Evolutionary conservation across 495 filamentous ascomycete genomes (phyloP).

Genomic region (Aspergillus heteromorphus): DNA sequence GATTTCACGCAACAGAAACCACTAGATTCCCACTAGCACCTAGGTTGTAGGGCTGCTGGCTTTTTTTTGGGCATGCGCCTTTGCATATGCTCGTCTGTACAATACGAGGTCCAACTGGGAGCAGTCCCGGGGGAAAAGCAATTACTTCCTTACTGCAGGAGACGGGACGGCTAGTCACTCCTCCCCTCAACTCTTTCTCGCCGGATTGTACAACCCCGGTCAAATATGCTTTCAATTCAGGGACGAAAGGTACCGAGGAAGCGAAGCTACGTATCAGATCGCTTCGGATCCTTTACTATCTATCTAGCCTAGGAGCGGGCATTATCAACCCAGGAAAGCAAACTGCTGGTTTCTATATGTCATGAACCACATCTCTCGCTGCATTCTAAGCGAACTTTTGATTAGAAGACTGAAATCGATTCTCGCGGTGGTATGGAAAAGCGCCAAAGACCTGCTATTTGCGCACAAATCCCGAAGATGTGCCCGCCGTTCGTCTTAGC

Average conservation of each 20-base stretch:
- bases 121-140: neutral
- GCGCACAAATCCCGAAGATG: slow-evolving; percentile 42
- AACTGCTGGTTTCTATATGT: neutral
- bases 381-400: neutral
- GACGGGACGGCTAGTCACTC: too few species aligned
- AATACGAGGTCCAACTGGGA: neutral
- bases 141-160: neutral
- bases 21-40: too few species aligned
- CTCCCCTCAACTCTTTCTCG: neutral
- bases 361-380: neutral
- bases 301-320: neutral
- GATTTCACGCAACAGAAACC: too few species aligned
- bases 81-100: neutral
- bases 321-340: neutral
- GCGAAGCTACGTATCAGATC: neutral
- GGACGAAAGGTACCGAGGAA: neutral
- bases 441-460: slow-evolving; percentile 14
- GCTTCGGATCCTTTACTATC: neutral
- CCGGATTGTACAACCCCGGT: neutral
- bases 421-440: neutral
- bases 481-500: slow-evolving; percentile 32
- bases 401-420: neutral
- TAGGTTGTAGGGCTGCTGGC: neutral
- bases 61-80: neutral
- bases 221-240: neutral